Conservation (phyloP, 352 stramenopile genomes). For the Phytopythium chamaehyphon region DNA sequence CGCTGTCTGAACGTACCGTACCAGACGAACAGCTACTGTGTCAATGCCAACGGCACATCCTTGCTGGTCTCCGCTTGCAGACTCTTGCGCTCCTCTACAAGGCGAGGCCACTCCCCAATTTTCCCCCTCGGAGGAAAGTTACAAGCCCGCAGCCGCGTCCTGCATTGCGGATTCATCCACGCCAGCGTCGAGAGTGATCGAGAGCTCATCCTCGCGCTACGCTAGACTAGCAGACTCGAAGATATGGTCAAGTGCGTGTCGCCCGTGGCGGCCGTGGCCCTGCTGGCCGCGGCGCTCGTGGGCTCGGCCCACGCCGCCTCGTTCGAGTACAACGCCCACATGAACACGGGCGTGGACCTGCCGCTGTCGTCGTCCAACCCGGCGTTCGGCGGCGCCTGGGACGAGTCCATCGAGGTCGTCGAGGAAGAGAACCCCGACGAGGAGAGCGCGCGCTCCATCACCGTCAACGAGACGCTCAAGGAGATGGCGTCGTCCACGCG, state of each 20-base stretch:
- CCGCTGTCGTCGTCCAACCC: constrained; percentile 23
- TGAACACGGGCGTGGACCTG: constrained; percentile 13
- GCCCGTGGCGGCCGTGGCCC: constrained; percentile 5
- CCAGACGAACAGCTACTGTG: not conserved
- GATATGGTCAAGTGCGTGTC: constrained; percentile 17
- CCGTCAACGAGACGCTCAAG: constrained; percentile 9
- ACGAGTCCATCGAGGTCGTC: constrained; percentile 16
- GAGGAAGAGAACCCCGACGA: constrained; percentile 11
- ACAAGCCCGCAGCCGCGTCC: constrained; percentile 5
- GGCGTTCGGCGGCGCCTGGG: constrained; percentile 16
- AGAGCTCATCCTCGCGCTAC: not conserved
- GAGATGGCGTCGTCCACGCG: constrained; percentile 6
- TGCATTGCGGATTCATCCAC: too few relatives aligned
- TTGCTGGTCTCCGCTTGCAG: too few relatives aligned
- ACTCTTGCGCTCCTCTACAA: constrained; percentile 2
- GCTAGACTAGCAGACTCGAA: not conserved
- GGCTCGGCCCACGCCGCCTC: constrained; percentile 5
- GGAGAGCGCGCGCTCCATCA: constrained; percentile 3
- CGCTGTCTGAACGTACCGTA: not conserved
- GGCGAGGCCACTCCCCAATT: constrained; percentile 21
- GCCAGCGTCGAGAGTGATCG: not conserved
- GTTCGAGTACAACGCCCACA: constrained; percentile 26
- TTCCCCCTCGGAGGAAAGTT: constrained; percentile 26
- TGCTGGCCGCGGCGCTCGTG: constrained; percentile 10
- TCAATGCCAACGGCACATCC: too few relatives aligned